Evolutionary conservation across 2,329 filamentous ascomycete genomes (phyloP).

Genomic region (Aspergillus bombycis): DNA sequence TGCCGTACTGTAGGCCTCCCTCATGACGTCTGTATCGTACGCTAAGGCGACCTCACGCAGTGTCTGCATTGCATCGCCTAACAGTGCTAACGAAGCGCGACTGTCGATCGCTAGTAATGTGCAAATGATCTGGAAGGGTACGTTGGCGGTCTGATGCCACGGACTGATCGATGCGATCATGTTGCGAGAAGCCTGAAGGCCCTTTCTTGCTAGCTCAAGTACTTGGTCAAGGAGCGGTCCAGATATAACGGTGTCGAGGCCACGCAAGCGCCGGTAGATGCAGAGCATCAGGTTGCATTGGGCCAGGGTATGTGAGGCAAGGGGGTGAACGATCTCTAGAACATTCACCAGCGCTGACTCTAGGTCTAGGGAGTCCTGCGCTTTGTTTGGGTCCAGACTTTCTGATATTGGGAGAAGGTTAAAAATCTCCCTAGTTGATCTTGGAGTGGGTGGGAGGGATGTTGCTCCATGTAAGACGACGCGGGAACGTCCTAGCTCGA

Average conservation of each 20-base stretch:
- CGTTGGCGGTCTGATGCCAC: conserved; percentile 64
- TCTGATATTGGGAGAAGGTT: conserved; percentile 58
- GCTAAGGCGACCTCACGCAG: conserved; percentile 46
- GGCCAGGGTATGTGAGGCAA: conserved; percentile 50
- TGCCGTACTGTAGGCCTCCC: conserved; percentile 59
- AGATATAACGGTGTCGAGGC: conserved; percentile 53
- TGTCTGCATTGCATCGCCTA: conserved; percentile 56
- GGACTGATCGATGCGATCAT: conserved; percentile 52
- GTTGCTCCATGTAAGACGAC: conserved; percentile 54
- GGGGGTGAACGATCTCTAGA: conserved; percentile 44
- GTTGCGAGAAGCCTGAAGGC: conserved; percentile 51
- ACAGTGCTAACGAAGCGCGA: conserved; percentile 50
- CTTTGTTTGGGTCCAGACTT: conserved; percentile 56
- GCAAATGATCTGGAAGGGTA: conserved; percentile 63
- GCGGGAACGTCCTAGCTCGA: conserved; percentile 60
- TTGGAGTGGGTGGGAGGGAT: conserved; percentile 43
- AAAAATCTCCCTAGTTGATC: conserved; percentile 54
- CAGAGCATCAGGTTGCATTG: conserved; percentile 61
- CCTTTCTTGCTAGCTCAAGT: conserved; percentile 49
- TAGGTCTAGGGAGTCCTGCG: conserved; percentile 47
- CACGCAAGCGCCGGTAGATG: conserved; percentile 58
- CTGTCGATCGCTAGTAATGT: conserved; percentile 60
- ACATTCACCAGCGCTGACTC: conserved; percentile 48
- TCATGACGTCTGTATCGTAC: conserved; percentile 53
- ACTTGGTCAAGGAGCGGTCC: conserved; percentile 50